phyloP scores from a whole-genome alignment of 768 basidiomycete species.

The Suillus decipiens region DNA sequence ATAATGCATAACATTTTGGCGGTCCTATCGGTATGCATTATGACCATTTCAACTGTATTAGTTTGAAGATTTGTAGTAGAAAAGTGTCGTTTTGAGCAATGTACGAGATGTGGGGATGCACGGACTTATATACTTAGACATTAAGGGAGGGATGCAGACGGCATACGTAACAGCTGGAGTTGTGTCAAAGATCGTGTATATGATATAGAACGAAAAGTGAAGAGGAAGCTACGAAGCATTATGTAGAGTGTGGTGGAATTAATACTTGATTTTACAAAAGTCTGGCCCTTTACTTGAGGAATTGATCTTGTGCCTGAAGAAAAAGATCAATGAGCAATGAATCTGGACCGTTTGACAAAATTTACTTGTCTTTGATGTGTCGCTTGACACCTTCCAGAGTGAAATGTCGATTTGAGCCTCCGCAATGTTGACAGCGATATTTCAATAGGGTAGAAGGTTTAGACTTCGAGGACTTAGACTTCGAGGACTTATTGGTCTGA shows the following conservation, averaged over 20 bases:
- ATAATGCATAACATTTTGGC: no score
- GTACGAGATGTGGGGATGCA: no score
- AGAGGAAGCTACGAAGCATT: not conserved
- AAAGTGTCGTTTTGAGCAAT: no score
- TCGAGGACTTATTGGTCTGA: not conserved
- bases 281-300: not conserved
- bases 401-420: not conserved
- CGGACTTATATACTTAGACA: not conserved
- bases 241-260: not conserved
- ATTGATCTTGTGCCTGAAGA: not conserved
- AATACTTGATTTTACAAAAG: not conserved
- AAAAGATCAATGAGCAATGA: not conserved
- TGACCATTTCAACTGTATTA: no score
- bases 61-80: no score
- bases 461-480: not conserved
- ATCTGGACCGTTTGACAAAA: not conserved
- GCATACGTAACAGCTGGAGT: not conserved
- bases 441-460: not conserved
- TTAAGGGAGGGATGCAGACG: not conserved
- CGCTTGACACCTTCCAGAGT: not conserved
- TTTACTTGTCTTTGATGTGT: constrained; percentile 7
- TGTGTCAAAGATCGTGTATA: not conserved
- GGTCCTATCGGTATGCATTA: no score
- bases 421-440: constrained; percentile 3
- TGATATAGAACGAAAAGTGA: not conserved